phyloP scores from a whole-genome alignment of 2,329 filamentous ascomycete genomes.

The Plenodomus tracheiphilus region DNA sequence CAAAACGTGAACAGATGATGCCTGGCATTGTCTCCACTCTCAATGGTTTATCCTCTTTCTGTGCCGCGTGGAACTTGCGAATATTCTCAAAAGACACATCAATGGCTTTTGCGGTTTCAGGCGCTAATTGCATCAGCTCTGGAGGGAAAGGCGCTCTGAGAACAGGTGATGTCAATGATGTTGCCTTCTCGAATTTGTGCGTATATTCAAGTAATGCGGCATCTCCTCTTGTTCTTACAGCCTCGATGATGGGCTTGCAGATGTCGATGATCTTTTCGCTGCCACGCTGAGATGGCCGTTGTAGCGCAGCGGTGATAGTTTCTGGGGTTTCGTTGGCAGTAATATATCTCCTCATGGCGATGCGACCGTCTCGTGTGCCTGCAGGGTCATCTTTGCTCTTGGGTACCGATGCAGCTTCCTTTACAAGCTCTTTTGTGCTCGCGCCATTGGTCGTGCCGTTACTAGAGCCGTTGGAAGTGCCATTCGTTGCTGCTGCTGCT shows the following conservation, averaged over 20 bases:
- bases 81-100: slow-evolving; percentile 95
- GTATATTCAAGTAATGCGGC: slow-evolving; percentile 89
- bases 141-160: slow-evolving; percentile 85
- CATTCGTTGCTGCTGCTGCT: slow-evolving; percentile 47
- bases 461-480: slow-evolving; percentile 5
- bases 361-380: slow-evolving; percentile 59
- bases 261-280: slow-evolving; percentile 93
- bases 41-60: slow-evolving; percentile 80
- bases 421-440: slow-evolving; percentile 47
- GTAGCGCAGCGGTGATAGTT: slow-evolving; percentile 73
- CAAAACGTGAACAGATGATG: slow-evolving; percentile 91
- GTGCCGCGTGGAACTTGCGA: slow-evolving; percentile 87
- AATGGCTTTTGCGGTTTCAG: slow-evolving; percentile 88
- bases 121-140: slow-evolving; percentile 79
- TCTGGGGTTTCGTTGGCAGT: slow-evolving; percentile 65
- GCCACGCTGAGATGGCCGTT: slow-evolving; percentile 90
- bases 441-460: slow-evolving; percentile 22
- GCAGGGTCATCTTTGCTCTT: slow-evolving; percentile 57
- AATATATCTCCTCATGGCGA: slow-evolving; percentile 81
- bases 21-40: slow-evolving; percentile 97
- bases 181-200: slow-evolving; percentile 97
- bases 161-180: slow-evolving; percentile 84
- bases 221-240: slow-evolving; percentile 82
- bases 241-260: slow-evolving; percentile 87
- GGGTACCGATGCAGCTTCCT: slow-evolving; percentile 57